Base-by-base conservation (phyloP, 768 basidiomycete genomes). In the Russula sp. region DNA sequence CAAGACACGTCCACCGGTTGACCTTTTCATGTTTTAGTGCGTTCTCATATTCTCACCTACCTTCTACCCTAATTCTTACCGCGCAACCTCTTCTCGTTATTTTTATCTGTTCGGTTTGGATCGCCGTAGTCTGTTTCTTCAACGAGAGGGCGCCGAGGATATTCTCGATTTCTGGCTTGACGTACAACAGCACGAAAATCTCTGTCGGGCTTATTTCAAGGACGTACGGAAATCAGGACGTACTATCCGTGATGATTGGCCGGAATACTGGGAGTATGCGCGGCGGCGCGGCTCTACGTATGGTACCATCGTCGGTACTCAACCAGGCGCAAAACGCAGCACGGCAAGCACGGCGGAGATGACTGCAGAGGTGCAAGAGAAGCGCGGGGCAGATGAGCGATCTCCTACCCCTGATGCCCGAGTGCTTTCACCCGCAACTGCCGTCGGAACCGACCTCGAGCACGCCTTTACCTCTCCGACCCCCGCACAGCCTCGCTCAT, bases 1-100 rank as follows among this genome's bases (percentile, higher is more conserved):
- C 70, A 83, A 89, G 72, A 97, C 96, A 38, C 79, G 91, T 65
- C 93, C 97, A 0, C 97, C 97, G 22, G 93, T 99, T 36, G 97
- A 99, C 79, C 81, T 99, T 59, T 99, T 97, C 81, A 96, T 95
- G 89, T 96, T 97, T 80, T 96, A 96, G 94, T 97, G 73, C 76
- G 91, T 90, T 18, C 49, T 18, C 51, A 4, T 20, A 51, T 28
- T 59, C 64, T 70, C 64, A 42, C 42, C 52, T 24, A 50, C 13
- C 57, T 16, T 61, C 55, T 53, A 63, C 32, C 38, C 57, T 63
- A 52, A 61, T 56, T 28, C 49, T 69, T 54, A 57, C 59, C 59
- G 48, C 38, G 42, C 2, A 30, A 10, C 18, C n/a, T 1, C 26
- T 5, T 30, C 24, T 3, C 18, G 24, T 20, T 14, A 20, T 26